Evolutionary conservation across 257 asterid species (phyloP).

Genomic region (Solanum lycopersicoides): DNA sequence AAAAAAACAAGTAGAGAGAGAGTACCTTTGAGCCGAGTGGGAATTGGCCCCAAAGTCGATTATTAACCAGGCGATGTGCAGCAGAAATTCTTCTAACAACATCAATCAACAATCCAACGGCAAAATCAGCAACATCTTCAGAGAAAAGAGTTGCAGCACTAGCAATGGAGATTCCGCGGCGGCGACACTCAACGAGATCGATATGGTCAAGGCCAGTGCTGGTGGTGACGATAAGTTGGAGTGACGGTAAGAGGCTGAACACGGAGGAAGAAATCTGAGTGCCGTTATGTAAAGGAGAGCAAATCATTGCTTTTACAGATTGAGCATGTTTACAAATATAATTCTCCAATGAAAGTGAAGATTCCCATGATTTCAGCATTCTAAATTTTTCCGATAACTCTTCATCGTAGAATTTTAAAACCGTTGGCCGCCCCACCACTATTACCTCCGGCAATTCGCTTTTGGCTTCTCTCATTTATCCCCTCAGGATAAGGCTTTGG

Average conservation of each 20-base stretch:
- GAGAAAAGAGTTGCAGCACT: constrained; percentile 19
- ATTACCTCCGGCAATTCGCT: constrained; percentile 6
- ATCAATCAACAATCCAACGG: constrained; percentile 20
- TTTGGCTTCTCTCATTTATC: neutral
- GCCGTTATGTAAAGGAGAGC: neutral
- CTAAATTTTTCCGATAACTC: constrained; percentile 24
- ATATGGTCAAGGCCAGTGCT: constrained; percentile 64
- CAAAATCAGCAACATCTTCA: constrained; percentile 20
- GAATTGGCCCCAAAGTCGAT: constrained; percentile 28
- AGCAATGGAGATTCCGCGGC: constrained; percentile 44
- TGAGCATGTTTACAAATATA: constrained; percentile 40
- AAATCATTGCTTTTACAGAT: constrained; percentile 30
- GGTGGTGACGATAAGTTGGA: constrained; percentile 33
- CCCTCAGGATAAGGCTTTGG: too few relatives aligned
- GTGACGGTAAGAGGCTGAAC: constrained; percentile 40
- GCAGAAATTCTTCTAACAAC: constrained; percentile 12
- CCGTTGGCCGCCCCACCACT: constrained; percentile 44
- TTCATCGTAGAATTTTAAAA: constrained; percentile 10
- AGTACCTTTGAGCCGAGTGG: constrained; percentile 59
- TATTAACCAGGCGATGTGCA: constrained; percentile 33
- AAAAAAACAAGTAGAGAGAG: too few relatives aligned
- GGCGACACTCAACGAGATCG: constrained; percentile 61
- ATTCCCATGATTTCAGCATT: constrained; percentile 39
- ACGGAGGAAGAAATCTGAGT: constrained; percentile 24
- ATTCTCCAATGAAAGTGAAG: constrained; percentile 34